A percentile compares a stretch with the other conserved stretches of the same genome.
Evolutionary conservation across 1,284 basidiomycete species (phyloP).

Genomic region (Exobasidium cylindrosporum): DNA sequence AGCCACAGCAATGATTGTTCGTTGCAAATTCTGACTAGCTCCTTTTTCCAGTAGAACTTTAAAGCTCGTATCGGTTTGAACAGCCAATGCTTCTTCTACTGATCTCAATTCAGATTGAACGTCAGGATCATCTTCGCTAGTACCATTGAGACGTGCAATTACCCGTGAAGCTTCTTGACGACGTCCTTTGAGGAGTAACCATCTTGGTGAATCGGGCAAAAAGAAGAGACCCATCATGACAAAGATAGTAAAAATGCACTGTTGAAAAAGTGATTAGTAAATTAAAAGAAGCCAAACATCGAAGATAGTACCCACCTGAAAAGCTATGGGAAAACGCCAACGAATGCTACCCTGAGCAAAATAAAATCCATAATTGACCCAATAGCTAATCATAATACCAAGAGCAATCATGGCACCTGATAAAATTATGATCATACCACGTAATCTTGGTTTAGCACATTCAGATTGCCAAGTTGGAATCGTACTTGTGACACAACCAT

Average conservation of each 20-base stretch:
- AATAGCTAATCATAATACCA: conserved; percentile 32
- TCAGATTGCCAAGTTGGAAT: conserved; percentile 52
- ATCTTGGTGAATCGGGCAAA: conserved; percentile 51
- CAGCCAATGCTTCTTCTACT: conserved; percentile 34
- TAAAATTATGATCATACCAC: conserved; percentile 52
- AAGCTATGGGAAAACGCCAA: not conserved
- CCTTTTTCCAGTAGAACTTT: conserved; percentile 46
- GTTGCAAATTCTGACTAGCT: conserved; percentile 49
- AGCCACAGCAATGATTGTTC: conserved; percentile 40
- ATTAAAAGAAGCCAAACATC: conserved; percentile 33
- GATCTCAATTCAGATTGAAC: conserved; percentile 38
- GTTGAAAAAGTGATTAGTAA: conserved; percentile 48
- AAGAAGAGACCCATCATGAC: conserved; percentile 47
- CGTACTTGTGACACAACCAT: conserved; percentile 53
- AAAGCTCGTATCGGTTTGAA: conserved; percentile 24
- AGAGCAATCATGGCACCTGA: conserved; percentile 45
- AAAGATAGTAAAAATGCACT: conserved; percentile 48
- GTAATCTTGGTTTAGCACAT: conserved; percentile 46
- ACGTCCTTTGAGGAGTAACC: conserved; percentile 45
- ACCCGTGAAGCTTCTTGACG: conserved; percentile 39
- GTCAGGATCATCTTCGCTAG: conserved; percentile 30
- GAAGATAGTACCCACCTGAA: not conserved
- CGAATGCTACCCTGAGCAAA: conserved; percentile 25
- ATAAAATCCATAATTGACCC: conserved; percentile 49
- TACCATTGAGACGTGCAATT: conserved; percentile 37